Evolutionary conservation across 164 flowering plant species (phyloP).

Genomic region (Brasenia schreberi): DNA sequence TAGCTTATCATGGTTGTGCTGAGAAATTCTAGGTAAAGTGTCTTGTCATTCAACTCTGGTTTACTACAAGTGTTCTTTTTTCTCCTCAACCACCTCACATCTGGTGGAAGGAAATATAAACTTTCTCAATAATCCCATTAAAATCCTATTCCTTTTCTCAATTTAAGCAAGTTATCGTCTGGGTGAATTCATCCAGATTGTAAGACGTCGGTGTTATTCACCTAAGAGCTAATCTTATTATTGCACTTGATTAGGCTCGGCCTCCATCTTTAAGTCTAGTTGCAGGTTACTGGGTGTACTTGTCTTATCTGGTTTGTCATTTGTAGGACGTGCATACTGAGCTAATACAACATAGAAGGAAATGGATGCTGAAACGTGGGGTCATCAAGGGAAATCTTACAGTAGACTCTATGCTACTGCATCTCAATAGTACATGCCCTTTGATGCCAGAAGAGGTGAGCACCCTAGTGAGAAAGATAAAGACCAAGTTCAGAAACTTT

Average conservation of each 20-base stretch:
- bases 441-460: constrained; percentile 93
- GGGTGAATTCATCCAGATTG: no score
- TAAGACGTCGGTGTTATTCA: no score
- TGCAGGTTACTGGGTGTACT: no score
- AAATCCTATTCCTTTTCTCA: not conserved
- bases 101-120: not conserved
- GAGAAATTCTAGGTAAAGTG: constrained; percentile 81
- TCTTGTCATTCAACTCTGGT: not conserved
- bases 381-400: constrained; percentile 62
- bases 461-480: not conserved
- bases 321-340: constrained; percentile 84
- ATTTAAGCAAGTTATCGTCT: not conserved
- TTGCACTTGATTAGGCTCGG: no score
- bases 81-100: not conserved
- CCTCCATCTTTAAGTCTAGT: no score
- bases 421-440: constrained; percentile 77
- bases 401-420: constrained; percentile 51
- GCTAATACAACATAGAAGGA: constrained; percentile 80
- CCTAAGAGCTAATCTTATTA: no score
- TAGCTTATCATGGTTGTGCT: constrained; percentile 91
- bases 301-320: not conserved
- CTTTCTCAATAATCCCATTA: not conserved
- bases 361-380: constrained; percentile 85
- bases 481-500: not conserved
- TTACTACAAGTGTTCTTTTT: not conserved